These are phyloP conservation scores for Apiospora sp. DNA, from an alignment of 2,329 filamentous ascomycete species.

Conservation along the genomic window DNA sequence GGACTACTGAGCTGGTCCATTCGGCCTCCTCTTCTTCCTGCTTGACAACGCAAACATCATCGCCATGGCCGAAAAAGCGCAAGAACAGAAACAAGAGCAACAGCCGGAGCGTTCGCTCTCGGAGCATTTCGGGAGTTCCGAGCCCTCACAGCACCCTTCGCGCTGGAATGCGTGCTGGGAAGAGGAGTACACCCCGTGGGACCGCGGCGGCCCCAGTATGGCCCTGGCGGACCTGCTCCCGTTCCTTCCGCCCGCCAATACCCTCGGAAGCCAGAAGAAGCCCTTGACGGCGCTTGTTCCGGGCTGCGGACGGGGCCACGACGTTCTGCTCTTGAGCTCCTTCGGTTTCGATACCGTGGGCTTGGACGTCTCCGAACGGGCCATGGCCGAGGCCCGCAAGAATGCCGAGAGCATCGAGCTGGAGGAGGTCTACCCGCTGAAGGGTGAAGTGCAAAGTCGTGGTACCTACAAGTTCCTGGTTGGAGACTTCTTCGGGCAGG, in stretches of 20 bases:
- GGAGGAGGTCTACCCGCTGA: conserved; percentile 40
- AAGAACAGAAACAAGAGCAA: conserved; percentile 11
- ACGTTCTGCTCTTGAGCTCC: conserved; percentile 77
- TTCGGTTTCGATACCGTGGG: conserved; percentile 82
- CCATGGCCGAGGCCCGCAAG: conserved; percentile 54
- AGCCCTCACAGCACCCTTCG: conserved; percentile 45
- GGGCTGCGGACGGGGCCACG: conserved; percentile 83
- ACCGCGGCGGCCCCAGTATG: conserved; percentile 60
- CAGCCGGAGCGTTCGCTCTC: conserved; percentile 33
- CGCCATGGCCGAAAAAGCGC: neutral
- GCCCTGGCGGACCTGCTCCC: conserved; percentile 61
- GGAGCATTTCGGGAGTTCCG: conserved; percentile 44
- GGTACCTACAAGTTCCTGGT: conserved; percentile 64
- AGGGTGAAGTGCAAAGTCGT: conserved; percentile 40
- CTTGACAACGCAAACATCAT: neutral
- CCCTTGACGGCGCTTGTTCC: conserved; percentile 71
- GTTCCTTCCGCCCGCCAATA: conserved; percentile 21
- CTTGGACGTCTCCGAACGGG: conserved; percentile 68
- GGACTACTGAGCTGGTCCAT: neutral
- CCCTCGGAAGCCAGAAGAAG: neutral
- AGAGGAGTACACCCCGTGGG: conserved; percentile 59
- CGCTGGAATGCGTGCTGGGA: conserved; percentile 60
- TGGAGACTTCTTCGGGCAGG: conserved; percentile 73
- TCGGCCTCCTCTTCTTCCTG: conserved; percentile 9
- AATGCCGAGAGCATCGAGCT: conserved; percentile 50